phyloP scores from a whole-genome alignment of 1,284 basidiomycete species.

The Melampsora americana region DNA sequence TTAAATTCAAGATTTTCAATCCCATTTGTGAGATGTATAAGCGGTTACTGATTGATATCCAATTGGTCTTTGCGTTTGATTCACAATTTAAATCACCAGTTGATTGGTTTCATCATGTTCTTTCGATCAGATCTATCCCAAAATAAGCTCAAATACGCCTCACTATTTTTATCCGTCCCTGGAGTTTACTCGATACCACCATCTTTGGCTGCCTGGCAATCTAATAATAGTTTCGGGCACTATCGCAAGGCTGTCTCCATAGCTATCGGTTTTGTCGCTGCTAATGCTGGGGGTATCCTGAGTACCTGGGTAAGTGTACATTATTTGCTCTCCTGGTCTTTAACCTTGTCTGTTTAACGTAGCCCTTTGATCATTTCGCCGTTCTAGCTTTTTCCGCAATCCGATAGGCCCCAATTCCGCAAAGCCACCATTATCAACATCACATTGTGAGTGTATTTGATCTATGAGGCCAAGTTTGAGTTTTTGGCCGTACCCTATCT shows the following conservation, averaged over 20 bases:
- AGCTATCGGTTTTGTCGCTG: constrained; percentile 24
- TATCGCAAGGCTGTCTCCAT: constrained; percentile 29
- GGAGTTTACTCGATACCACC: constrained; percentile 34
- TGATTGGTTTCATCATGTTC: constrained; percentile 38
- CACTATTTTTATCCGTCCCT: constrained; percentile 33
- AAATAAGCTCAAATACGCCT: constrained; percentile 30
- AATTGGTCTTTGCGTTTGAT: not conserved
- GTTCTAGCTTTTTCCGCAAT: constrained; percentile 24
- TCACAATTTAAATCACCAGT: not conserved
- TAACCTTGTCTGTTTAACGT: not conserved
- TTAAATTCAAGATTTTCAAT: not conserved
- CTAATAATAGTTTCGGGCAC: constrained; percentile 33
- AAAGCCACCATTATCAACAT: constrained; percentile 18
- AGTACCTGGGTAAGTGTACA: constrained; percentile 28
- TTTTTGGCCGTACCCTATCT: not conserved
- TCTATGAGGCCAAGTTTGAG: not conserved
- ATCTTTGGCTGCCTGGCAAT: constrained; percentile 29
- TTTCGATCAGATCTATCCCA: constrained; percentile 3
- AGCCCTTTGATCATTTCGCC: not conserved
- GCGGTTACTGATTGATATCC: not conserved
- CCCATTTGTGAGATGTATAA: not conserved
- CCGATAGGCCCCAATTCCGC: constrained; percentile 31
- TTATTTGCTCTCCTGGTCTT: not conserved
- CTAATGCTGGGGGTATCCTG: constrained; percentile 30
- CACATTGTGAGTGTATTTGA: constrained; percentile 22